Conservation (phyloP, 768 basidiomycete species). For the Boletellus sp. region DNA sequence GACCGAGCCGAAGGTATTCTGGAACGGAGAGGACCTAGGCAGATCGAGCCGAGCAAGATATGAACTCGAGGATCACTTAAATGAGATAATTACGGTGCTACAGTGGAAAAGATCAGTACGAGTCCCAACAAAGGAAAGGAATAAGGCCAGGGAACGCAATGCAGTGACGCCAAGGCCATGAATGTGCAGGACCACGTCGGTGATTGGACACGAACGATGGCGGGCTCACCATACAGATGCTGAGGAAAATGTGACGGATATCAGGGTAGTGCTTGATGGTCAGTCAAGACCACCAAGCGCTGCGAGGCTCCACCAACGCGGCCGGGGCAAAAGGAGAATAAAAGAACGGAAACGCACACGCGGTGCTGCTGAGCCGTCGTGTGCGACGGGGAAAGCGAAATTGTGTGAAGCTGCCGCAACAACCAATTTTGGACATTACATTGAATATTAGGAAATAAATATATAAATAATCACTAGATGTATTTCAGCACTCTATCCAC, state of each 20-base stretch:
- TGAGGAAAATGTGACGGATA: conserved; percentile 10
- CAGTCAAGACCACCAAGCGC: conserved; percentile 27
- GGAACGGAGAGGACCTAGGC: conserved; percentile 14
- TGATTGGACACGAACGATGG: conserved; percentile 3
- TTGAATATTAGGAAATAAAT: not conserved
- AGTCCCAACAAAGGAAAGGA: conserved; percentile 8
- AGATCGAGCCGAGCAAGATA: conserved; percentile 25
- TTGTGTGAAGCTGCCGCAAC: not conserved
- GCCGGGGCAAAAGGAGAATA: conserved; percentile 4
- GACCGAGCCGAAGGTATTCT: conserved; percentile 19
- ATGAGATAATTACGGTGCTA: conserved; percentile 31
- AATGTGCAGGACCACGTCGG: conserved; percentile 14
- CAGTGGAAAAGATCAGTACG: conserved; percentile 18
- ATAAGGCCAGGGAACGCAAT: conserved; percentile 18
- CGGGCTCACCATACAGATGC: conserved; percentile 26
- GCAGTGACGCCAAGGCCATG: conserved; percentile 24
- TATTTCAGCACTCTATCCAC: not conserved
- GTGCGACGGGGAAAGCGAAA: conserved; percentile 7
- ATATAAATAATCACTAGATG: conserved; percentile 5
- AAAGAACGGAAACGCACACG: conserved; percentile 16
- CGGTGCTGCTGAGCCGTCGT: conserved; percentile 15
- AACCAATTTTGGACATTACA: conserved; percentile 6
- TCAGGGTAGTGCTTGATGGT: conserved; percentile 12
- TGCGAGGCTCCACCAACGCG: conserved; percentile 3
- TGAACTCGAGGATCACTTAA: conserved; percentile 26